Evolutionary conservation across 2,329 filamentous ascomycete species (phyloP), one percentile per base, ranked within the genome.

Genomic region (Rutstroemia sp.): DNA sequence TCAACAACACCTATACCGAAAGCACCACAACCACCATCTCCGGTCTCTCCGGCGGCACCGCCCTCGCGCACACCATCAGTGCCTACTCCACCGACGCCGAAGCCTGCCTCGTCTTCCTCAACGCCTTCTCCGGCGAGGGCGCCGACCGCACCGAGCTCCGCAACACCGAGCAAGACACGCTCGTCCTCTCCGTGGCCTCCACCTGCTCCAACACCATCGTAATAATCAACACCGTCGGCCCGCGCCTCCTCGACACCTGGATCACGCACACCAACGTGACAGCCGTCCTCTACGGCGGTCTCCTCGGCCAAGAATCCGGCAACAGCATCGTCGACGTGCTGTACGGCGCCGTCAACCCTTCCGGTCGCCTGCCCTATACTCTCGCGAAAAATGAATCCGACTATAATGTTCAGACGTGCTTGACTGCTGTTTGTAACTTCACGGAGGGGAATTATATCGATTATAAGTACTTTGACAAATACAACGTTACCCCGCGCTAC

Each of bases 11-110:
- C 3, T 41, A 41, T 4, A 41, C 39, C 4, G 39, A 41, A n/a
- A 14, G 16, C 2, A n/a, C 39, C 39, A 41, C 39, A 19, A 19
- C 16, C 39, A 19, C 16, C 39, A 19, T 75, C 76, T 7, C 73
- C 76, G 4, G 79, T 86, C 59, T 80, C 21, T 83, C 84, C 49
- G 84, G 86, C 0, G 78, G 92, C 61, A 79, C 97, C 38, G 91
- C 96, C 8, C 97, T 97, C 65, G 92, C 87, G 64, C 96, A 96
- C 63, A 84, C 92, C 12, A 79, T 92, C 68, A 80, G 85, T 92
- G 53, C 94, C 92, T 48, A 54, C 12, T 21, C 51, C 48, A 30
- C 27, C n/a, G 6, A 39, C 9, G 39, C 52, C 6, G 52, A 41
- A 49, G 52, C 49, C 3, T 54, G 52, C 3, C 30, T 55, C 25